These are phyloP conservation scores for Fraxinus velutina DNA, from an alignment of 305 asterid genomes.

Conservation along the genomic window DNA sequence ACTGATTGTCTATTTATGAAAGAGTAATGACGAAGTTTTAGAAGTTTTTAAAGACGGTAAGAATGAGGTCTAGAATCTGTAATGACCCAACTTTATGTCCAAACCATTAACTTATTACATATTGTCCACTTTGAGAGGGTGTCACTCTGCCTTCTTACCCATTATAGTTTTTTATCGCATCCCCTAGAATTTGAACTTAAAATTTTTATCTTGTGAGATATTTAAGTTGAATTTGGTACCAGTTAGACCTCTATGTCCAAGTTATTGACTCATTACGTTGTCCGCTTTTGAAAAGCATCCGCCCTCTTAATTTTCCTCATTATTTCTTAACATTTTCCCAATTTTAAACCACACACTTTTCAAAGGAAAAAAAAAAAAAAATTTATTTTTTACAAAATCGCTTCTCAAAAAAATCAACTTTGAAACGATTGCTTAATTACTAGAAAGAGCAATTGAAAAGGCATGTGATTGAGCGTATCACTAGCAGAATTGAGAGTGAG, in stretches of 20 bases:
- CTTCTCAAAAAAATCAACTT: background rate
- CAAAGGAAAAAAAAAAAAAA: too few relatives aligned
- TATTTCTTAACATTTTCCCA: background rate
- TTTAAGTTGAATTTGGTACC: background rate
- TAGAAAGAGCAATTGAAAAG: background rate
- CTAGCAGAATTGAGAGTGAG: background rate
- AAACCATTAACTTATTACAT: too few relatives aligned
- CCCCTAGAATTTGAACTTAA: background rate
- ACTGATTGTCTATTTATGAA: background rate
- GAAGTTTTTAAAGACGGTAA: background rate
- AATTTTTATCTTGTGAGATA: background rate
- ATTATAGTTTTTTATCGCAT: background rate
- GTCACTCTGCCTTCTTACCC: background rate
- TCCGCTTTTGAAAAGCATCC: background rate
- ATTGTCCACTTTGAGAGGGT: background rate
- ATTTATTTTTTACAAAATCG: background rate
- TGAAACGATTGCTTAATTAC: background rate
- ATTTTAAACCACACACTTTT: background rate
- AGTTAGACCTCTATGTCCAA: background rate
- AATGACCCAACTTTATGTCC: background rate
- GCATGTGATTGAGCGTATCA: background rate
- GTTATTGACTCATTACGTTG: background rate
- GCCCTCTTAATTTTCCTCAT: background rate
- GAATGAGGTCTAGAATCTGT: background rate
- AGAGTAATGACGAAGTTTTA: background rate